Base-by-base conservation (phyloP, 257 asterid species). In the Osmanthus fragrans region DNA sequence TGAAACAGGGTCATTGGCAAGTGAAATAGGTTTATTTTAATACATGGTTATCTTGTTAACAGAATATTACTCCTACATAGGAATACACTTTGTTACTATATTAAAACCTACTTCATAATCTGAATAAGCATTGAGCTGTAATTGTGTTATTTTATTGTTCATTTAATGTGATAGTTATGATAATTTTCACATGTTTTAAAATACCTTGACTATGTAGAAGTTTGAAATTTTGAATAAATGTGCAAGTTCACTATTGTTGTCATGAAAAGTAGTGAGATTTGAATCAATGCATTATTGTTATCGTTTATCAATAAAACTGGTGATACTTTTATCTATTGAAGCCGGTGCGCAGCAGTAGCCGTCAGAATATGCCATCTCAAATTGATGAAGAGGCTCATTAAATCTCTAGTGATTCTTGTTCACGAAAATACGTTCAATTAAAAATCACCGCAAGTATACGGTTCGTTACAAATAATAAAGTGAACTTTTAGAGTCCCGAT, bases 321-420 rank as follows among this genome's bases (percentile, higher is more conserved):
- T 63, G 25, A 54, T 71, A 47, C 40, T 60, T 25, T 60, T 8
- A 25, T 9, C 32, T 64, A 27, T 71, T 85, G 87, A 96, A 94
- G 99, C 86, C 92, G 80, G 98, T 94, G 42, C 89, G 97, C 71
- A 94, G 97, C 88, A 91, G 92, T 85, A 92, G 91, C 81, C 93
- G 97, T 40, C 85, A 87, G 81, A 92, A 87, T 84, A 87, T 94
- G 90, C 99, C 99, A 73, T 94, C 99, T 25, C 96, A 91, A 85
- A 89, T 87, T 30, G 99, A 94, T 51, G 99, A 92, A 80, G 97
- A 94, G 88, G 97, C 97, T n/a, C n/a, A n/a, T n/a, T n/a, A n/a
- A n/a, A n/a, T n/a, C n/a, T n/a, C n/a, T n/a, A n/a, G n/a, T n/a
- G n/a, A n/a, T n/a, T n/a, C n/a, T n/a, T n/a, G n/a, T n/a, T n/a